Evolutionary conservation across 1,139 yeast species (phyloP).

Genomic region (Candida tropicalis): DNA sequence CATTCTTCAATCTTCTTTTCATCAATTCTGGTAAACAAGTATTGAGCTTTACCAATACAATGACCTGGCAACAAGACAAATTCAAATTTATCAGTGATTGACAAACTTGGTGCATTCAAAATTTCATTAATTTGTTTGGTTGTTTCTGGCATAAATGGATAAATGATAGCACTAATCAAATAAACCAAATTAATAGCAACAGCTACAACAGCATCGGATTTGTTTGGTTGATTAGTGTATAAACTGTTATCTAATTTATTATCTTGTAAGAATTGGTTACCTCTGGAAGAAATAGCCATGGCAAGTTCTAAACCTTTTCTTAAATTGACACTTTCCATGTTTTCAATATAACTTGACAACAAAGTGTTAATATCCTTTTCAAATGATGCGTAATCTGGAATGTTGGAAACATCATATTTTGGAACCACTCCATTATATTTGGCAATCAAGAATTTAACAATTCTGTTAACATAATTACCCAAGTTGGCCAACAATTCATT

Average conservation of each 20-base stretch:
- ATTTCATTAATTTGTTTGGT: constrained; percentile 69
- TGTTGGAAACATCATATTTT: constrained; percentile 45
- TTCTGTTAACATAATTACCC: constrained; percentile 95
- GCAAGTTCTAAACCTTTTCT: constrained; percentile 90
- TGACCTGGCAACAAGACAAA: constrained; percentile 77
- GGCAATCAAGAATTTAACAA: constrained; percentile 85
- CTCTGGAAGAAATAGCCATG: constrained; percentile 89
- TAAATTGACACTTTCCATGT: constrained; percentile 78
- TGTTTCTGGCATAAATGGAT: constrained; percentile 92
- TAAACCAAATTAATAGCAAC: constrained; percentile 89
- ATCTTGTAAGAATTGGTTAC: constrained; percentile 93
- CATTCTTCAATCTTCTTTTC: constrained; percentile 85
- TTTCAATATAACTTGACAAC: constrained; percentile 61
- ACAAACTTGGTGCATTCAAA: constrained; percentile 78
- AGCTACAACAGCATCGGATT: constrained; percentile 90
- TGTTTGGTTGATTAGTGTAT: constrained; percentile 72
- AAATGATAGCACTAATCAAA: constrained; percentile 73
- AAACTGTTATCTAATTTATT: constrained; percentile 90
- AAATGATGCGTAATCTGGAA: constrained; percentile 54
- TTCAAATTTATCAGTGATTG: constrained; percentile 76
- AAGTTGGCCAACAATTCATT: constrained; percentile 91
- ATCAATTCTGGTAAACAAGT: constrained; percentile 89
- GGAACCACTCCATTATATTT: constrained; percentile 94
- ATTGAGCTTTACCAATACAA: constrained; percentile 87
- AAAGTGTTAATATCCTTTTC: constrained; percentile 63